Conservation (phyloP, 352 stramenopile genomes). For the Phytophthora citrophthora region DNA sequence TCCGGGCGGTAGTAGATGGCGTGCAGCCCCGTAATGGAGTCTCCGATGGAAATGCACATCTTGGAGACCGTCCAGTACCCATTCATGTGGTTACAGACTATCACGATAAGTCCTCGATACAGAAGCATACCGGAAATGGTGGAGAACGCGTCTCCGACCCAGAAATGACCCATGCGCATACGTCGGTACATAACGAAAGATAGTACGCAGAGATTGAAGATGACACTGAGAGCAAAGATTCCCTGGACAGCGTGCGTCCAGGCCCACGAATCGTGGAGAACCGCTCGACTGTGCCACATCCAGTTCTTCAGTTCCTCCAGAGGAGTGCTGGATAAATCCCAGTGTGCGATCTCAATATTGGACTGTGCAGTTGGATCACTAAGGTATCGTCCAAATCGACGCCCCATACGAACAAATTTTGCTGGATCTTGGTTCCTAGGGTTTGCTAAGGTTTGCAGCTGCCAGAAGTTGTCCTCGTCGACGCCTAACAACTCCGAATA, state of each 20-base stretch:
- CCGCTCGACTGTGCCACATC: conserved; percentile 25
- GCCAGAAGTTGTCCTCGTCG: conserved; percentile 9
- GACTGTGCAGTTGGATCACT: conserved; percentile 30
- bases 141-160: conserved; percentile 44
- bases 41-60: conserved; percentile 17
- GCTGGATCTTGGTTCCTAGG: conserved; percentile 4
- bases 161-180: conserved; percentile 28
- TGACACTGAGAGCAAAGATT: conserved; percentile 23
- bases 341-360: conserved; percentile 36
- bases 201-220: conserved; percentile 28
- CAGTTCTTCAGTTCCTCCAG: conserved; percentile 17
- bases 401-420: conserved; percentile 19
- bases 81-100: conserved; percentile 36
- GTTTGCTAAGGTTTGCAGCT: conserved; percentile 3
- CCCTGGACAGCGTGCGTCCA: conserved; percentile 42
- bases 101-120: conserved; percentile 30
- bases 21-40: conserved; percentile 11
- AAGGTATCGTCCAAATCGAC: conserved; percentile 37
- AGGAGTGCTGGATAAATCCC: conserved; percentile 22
- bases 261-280: conserved; percentile 45
- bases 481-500: not conserved
- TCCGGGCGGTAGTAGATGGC: conserved; percentile 27
- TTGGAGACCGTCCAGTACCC: conserved; percentile 36
- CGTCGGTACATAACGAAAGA: conserved; percentile 36
- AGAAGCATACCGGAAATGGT: conserved; percentile 33